A percentile compares a stretch with the other conserved stretches of the same genome.
These are phyloP conservation scores for Phytopythium litorale DNA, from an alignment of 352 stramenopile species.

Conservation along the genomic window DNA sequence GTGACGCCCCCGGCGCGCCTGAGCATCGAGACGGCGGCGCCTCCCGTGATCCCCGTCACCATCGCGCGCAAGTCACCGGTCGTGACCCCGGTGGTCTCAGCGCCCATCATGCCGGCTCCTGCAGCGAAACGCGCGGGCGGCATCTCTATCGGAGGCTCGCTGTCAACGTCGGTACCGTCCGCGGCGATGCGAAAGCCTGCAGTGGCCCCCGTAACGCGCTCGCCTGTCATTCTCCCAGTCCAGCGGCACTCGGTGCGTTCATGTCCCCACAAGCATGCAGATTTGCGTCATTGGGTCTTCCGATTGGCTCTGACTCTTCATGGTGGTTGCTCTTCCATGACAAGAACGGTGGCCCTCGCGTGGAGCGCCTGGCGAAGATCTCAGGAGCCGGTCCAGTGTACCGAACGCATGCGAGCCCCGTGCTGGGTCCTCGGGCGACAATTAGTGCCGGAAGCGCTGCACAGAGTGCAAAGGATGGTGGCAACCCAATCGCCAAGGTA, in stretches of 20 bases:
- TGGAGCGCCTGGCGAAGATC: constrained; percentile 66
- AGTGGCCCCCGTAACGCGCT: constrained; percentile 19
- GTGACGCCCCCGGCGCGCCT: background rate
- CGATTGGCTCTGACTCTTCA: background rate
- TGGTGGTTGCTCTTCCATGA: constrained; percentile 2
- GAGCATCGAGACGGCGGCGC: background rate
- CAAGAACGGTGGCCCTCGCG: constrained; percentile 8
- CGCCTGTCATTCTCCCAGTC: constrained; percentile 40
- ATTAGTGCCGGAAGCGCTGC: background rate
- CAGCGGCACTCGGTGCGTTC: constrained; percentile 19
- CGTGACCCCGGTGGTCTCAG: background rate
- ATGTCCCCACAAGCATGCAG: background rate
- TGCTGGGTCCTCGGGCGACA: constrained; percentile 36
- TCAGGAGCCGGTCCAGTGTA: constrained; percentile 41
- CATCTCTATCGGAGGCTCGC: constrained; percentile 19
- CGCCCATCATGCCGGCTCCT: background rate
- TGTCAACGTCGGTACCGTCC: constrained; percentile 6
- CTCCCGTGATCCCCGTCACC: constrained; percentile 3
- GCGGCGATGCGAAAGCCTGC: constrained; percentile 5
- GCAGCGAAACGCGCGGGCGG: constrained; percentile 12
- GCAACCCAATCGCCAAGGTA: constrained; percentile 30
- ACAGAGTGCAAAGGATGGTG: constrained; percentile 8
- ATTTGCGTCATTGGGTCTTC: background rate
- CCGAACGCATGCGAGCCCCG: constrained; percentile 40
- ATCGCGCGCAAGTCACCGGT: background rate